Base-by-base conservation (phyloP, 306 rosid genomes). In the Oxytropis ochrocephala region DNA sequence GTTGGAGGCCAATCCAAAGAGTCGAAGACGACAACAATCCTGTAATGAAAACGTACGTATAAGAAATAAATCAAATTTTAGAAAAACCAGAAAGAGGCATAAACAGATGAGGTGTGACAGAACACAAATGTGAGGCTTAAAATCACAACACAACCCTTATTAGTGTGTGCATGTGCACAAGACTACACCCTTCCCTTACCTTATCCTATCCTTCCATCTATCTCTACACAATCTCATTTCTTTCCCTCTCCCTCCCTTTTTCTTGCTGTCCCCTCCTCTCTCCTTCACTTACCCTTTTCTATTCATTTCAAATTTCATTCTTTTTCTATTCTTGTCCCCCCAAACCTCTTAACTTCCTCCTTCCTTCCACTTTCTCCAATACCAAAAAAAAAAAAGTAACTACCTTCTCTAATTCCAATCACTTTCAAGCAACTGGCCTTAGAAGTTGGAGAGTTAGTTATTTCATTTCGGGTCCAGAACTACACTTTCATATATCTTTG, bases 61-160 rank as follows among this genome's bases (percentile, higher is more conserved):
- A 17, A 35, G 17, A 78, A 49, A n/a, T 21, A 24, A 78, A 48
- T 11, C 44, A 39, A 61, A 9, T 14, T 8, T 0, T 18, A 32
- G 38, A 48, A 46, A 46, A 42, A n/a, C n/a, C 5, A 41, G 47
- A 41, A 12, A 41, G 53, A 35, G 62, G 12, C 8, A 51, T 4
- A 11, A 55, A 17, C 44, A 49, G 78, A 82, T 85, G 85, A 82
- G 80, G 75, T 79, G 83, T 35, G 12, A 13, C 9, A 27, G 3
- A 38, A 71, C 46, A 48, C 57, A 79, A 84, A 84, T 64, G 90
- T 84, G 92, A 84, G 96, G 98, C 90, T 83, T 69, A 18, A 84
- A 92, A 85, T 87, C 64, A 80, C 77, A 64, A 72, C 30, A 55
- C 29, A 24, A 24, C 29, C 29, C 29, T 2, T 24, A n/a, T 24